Conservation (phyloP, 2,329 filamentous ascomycete species). For the Cadophora sp. region DNA sequence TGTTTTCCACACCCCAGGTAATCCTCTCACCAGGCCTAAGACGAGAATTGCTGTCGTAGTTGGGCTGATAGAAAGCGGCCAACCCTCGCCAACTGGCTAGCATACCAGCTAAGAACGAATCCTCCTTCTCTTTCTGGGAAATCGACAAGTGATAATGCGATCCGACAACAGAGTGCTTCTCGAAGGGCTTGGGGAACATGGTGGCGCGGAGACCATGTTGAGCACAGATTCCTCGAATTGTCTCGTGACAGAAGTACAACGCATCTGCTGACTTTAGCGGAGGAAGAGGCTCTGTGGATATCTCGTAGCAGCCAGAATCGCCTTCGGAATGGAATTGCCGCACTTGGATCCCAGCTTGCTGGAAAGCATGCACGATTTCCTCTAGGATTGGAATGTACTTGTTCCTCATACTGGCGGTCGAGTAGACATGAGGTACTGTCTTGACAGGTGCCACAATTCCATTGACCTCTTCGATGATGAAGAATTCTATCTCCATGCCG, state of each 20-base stretch:
- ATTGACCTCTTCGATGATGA: slow-evolving; percentile 59
- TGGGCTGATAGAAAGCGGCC: slow-evolving; percentile 70
- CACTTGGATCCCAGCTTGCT: slow-evolving; percentile 62
- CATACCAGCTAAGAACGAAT: slow-evolving; percentile 74
- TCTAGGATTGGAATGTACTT: slow-evolving; percentile 65
- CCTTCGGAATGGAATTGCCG: slow-evolving; percentile 78
- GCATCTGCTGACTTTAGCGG: slow-evolving; percentile 74
- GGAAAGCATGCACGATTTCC: slow-evolving; percentile 67
- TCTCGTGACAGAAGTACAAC: slow-evolving; percentile 72
- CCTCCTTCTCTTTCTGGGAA: slow-evolving; percentile 56
- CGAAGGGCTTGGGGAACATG: slow-evolving; percentile 73
- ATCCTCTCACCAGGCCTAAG: slow-evolving; percentile 74
- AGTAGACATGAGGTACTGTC: slow-evolving; percentile 53
- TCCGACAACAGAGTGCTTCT: slow-evolving; percentile 64
- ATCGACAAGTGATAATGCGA: slow-evolving; percentile 75
- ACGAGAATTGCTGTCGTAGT: slow-evolving; percentile 70
- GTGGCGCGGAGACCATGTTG: slow-evolving; percentile 70
- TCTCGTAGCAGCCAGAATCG: slow-evolving; percentile 76
- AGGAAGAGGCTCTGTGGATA: slow-evolving; percentile 67
- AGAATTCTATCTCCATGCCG: slow-evolving; percentile 83
- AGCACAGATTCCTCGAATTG: slow-evolving; percentile 68
- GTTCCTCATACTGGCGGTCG: slow-evolving; percentile 69
- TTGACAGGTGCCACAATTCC: slow-evolving; percentile 44
- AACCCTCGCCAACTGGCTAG: slow-evolving; percentile 69
- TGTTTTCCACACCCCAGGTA: slow-evolving; percentile 81